These are phyloP conservation scores for Rhizopogon sp. DNA, from an alignment of 768 basidiomycete species.

Conservation along the genomic window DNA sequence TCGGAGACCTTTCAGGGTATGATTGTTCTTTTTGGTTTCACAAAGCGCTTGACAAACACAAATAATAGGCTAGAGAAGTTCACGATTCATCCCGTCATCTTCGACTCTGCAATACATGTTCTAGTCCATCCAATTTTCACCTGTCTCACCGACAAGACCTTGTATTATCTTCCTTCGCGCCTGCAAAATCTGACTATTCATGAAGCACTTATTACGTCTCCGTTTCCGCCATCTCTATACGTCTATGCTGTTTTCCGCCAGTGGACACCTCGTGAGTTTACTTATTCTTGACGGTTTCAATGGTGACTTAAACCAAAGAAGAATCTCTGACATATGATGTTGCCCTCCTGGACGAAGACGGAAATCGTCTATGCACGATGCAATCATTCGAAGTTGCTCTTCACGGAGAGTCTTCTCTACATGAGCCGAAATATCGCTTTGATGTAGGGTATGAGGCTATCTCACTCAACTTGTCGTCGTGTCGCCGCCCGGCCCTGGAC, in stretches of 20 bases:
- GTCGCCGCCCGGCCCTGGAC: neutral
- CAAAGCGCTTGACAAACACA: neutral
- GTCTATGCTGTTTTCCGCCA: neutral
- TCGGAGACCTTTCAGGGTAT: neutral
- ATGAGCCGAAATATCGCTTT: neutral
- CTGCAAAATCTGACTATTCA: neutral
- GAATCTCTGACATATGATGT: neutral
- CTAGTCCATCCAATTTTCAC: constrained; percentile 1
- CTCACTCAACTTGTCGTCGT: neutral
- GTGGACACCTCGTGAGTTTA: neutral
- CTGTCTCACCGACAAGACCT: neutral
- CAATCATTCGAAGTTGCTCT: neutral
- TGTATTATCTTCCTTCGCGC: constrained; percentile 2
- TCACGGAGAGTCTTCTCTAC: neutral
- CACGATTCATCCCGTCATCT: neutral
- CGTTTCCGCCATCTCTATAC: neutral
- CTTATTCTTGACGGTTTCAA: no score
- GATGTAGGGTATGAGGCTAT: neutral
- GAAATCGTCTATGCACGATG: neutral
- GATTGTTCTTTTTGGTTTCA: neutral
- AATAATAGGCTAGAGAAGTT: neutral
- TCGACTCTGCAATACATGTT: neutral
- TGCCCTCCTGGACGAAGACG: neutral
- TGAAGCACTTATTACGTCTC: neutral
- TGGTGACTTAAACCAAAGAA: neutral